phyloP scores from a whole-genome alignment of 2,329 filamentous ascomycete species.

The Fusarium succisae region DNA sequence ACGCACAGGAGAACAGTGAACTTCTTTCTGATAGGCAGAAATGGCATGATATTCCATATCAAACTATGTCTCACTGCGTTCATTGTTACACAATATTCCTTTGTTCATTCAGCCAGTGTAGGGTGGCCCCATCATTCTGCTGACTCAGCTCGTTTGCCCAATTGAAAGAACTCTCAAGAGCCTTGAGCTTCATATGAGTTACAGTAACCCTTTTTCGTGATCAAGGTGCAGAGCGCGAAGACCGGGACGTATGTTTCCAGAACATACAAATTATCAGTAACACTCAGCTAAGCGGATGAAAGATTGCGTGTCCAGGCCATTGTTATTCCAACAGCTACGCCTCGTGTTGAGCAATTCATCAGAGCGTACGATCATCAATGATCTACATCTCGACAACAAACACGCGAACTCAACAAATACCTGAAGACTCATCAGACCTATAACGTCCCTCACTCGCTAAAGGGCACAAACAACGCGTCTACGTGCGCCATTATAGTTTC shows the following conservation, averaged over 20 bases:
- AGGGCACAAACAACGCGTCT: neutral
- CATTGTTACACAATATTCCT: neutral
- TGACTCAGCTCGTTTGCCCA: constrained; percentile 28
- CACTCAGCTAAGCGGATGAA: neutral
- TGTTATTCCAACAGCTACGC: neutral
- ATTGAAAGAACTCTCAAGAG: constrained; percentile 26
- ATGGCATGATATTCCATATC: neutral
- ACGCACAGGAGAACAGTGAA: neutral
- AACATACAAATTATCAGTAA: neutral
- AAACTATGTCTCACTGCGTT: neutral
- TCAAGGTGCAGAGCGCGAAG: constrained; percentile 23
- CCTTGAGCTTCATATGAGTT: constrained; percentile 27
- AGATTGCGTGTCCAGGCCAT: neutral
- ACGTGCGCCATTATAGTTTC: neutral
- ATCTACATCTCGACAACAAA: neutral
- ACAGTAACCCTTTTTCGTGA: constrained; percentile 15
- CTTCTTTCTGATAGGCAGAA: neutral
- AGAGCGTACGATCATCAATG: neutral
- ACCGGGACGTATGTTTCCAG: neutral
- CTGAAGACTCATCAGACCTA: neutral
- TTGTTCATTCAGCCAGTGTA: neutral
- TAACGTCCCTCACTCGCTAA: too few species aligned
- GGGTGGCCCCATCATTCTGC: constrained; percentile 2
- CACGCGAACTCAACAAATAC: neutral
- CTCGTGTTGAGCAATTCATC: constrained; percentile 3